Evolutionary conservation across 1,139 yeast species (phyloP).

Genomic region (Magnusiomyces suaveolens): DNA sequence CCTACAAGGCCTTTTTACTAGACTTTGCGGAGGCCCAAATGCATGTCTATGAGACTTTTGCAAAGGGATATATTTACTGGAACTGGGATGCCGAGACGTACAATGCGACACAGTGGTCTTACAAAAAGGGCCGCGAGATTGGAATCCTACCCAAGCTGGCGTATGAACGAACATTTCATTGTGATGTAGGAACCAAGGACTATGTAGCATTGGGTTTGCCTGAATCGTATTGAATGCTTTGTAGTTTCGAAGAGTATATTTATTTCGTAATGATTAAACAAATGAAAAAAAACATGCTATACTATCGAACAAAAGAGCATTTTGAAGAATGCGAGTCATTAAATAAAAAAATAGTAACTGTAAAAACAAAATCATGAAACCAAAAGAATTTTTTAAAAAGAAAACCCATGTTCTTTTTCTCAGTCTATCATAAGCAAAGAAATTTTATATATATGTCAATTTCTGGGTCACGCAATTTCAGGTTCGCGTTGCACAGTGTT

Average conservation of each 20-base stretch:
- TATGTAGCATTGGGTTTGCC: constrained; percentile 25
- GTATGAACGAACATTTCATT: constrained; percentile 25
- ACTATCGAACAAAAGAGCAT: no score
- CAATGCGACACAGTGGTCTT: constrained; percentile 30
- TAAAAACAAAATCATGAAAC: no score
- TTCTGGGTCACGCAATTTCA: background rate
- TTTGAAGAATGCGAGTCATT: background rate
- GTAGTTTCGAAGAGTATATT: background rate
- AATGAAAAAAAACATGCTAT: no score
- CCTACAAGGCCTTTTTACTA: constrained; percentile 25
- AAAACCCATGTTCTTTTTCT: no score
- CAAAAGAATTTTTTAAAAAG: no score
- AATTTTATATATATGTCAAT: no score
- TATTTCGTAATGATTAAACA: no score
- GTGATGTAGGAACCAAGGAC: constrained; percentile 23
- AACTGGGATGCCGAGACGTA: constrained; percentile 32
- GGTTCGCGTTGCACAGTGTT: background rate
- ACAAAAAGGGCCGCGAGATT: constrained; percentile 26
- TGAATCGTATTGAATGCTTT: constrained; percentile 15
- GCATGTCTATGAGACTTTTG: constrained; percentile 27
- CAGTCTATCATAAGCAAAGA: no score
- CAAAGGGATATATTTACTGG: constrained; percentile 33
- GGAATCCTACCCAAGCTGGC: constrained; percentile 30
- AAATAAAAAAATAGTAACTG: background rate
- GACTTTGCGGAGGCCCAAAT: constrained; percentile 31